A percentile compares a stretch with the other conserved stretches of the same genome.
These are phyloP conservation scores for Pelargonium fulgidum DNA, from an alignment of 441 rosid genomes.

Conservation along the genomic window DNA sequence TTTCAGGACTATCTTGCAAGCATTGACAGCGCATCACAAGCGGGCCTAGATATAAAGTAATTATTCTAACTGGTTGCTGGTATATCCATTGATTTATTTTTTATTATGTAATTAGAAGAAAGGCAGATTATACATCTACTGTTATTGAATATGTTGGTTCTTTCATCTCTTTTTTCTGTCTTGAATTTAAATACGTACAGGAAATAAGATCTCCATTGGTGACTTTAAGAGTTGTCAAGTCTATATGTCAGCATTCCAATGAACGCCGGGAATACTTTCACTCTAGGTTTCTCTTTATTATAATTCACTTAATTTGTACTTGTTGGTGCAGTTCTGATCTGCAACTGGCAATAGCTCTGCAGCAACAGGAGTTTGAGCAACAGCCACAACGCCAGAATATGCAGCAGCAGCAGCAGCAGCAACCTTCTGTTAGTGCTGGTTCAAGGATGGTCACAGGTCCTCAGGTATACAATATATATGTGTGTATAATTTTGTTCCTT, in stretches of 20 bases:
- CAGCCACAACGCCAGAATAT: conserved; percentile 48
- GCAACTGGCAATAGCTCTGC: conserved; percentile 90
- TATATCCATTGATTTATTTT: conserved; percentile 10
- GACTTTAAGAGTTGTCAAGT: conserved; percentile 2
- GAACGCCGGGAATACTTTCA: background rate
- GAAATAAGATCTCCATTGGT: background rate
- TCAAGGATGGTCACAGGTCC: conserved; percentile 82
- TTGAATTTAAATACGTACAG: background rate
- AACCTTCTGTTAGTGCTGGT: conserved; percentile 33
- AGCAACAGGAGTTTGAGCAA: conserved; percentile 88
- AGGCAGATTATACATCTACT: too few species aligned
- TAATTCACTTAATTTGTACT: conserved; percentile 11
- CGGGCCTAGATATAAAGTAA: conserved; percentile 66
- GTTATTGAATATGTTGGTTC: too few species aligned
- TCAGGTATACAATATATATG: conserved; percentile 43
- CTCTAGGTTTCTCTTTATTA: background rate
- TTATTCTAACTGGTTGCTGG: conserved; percentile 18
- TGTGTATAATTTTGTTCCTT: background rate
- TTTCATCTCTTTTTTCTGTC: background rate
- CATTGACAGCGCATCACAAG: conserved; percentile 55
- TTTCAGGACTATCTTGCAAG: conserved; percentile 86
- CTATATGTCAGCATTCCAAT: background rate
- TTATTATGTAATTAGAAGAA: background rate
- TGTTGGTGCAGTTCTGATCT: conserved; percentile 70
- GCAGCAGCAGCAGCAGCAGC: conserved; percentile 45